Evolutionary conservation across 768 basidiomycete species (phyloP).

Genomic region (Rhizopogon roseolus): DNA sequence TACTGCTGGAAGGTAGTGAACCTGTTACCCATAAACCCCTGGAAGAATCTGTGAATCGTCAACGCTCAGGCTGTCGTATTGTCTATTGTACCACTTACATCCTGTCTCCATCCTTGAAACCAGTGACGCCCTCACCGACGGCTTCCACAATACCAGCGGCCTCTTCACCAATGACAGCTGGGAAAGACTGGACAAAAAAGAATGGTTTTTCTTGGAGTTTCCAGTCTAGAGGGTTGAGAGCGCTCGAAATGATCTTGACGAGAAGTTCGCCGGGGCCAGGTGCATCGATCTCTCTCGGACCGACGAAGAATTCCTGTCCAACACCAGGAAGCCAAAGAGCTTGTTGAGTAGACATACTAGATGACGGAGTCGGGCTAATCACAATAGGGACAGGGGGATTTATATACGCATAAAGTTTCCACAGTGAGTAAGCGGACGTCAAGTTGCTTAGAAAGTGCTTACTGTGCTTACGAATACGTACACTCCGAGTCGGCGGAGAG

Average conservation of each 20-base stretch:
- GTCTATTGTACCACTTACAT: slow-evolving; percentile 21
- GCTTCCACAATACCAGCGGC: slow-evolving; percentile 33
- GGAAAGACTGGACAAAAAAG: slow-evolving; percentile 28
- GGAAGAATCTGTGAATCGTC: slow-evolving; percentile 6
- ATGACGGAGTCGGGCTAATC: background rate
- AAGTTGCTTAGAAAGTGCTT: too few relatives aligned
- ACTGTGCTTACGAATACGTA: too few relatives aligned
- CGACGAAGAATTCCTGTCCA: slow-evolving; percentile 9
- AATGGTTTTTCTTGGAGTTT: slow-evolving; percentile 13
- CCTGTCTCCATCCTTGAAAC: slow-evolving; percentile 32
- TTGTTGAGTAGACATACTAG: slow-evolving; percentile 12
- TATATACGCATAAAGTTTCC: too few relatives aligned
- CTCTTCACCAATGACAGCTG: slow-evolving; percentile 34
- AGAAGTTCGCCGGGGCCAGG: slow-evolving; percentile 40
- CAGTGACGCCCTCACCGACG: slow-evolving; percentile 35
- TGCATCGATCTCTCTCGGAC: slow-evolving; percentile 17
- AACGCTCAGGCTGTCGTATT: background rate
- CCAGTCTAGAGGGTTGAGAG: slow-evolving; percentile 43
- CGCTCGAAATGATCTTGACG: slow-evolving; percentile 34
- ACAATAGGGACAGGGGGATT: too few relatives aligned
- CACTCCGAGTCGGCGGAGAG: too few relatives aligned
- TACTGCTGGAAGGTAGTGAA: slow-evolving; percentile 25
- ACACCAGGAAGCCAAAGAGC: slow-evolving; percentile 12
- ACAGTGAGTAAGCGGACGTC: too few relatives aligned
- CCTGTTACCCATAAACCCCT: slow-evolving; percentile 1